phyloP scores from a whole-genome alignment of 2,329 filamentous ascomycete genomes.

The Penicillium rolfsii region DNA sequence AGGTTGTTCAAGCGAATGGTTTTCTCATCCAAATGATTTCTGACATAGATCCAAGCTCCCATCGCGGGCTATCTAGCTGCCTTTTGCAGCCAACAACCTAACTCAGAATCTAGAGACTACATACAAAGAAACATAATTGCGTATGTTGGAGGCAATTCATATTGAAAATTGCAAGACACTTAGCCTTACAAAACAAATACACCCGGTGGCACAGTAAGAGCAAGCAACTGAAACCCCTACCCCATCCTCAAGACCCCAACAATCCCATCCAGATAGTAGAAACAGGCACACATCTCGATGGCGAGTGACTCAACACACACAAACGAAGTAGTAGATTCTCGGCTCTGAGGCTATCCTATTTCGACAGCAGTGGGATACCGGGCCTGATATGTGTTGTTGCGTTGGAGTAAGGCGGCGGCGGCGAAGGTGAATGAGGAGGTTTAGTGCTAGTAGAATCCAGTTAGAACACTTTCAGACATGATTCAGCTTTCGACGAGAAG shows the following conservation, averaged over 20 bases:
- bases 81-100: neutral
- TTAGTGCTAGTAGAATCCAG: conserved; percentile 30
- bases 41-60: neutral
- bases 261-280: conserved; percentile 6
- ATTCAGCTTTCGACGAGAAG: neutral
- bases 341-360: conserved; percentile 16
- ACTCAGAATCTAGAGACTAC: neutral
- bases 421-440: conserved; percentile 20
- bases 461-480: conserved; percentile 15
- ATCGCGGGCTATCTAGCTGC: neutral
- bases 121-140: neutral
- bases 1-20: conserved; percentile 16
- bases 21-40: neutral
- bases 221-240: conserved; percentile 7
- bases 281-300: conserved; percentile 14
- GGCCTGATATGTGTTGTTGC: conserved; percentile 29
- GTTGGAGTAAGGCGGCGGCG: conserved; percentile 26
- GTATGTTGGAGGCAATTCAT: neutral
- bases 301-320: conserved; percentile 10
- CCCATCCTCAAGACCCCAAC: conserved; percentile 23
- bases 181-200: conserved; percentile 18
- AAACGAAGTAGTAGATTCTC: neutral
- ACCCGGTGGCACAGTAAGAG: conserved; percentile 14
- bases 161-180: conserved; percentile 7
- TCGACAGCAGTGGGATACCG: conserved; percentile 28